phyloP scores from a whole-genome alignment of 108 stramenopile species.

The Conticribra weissflogii region DNA sequence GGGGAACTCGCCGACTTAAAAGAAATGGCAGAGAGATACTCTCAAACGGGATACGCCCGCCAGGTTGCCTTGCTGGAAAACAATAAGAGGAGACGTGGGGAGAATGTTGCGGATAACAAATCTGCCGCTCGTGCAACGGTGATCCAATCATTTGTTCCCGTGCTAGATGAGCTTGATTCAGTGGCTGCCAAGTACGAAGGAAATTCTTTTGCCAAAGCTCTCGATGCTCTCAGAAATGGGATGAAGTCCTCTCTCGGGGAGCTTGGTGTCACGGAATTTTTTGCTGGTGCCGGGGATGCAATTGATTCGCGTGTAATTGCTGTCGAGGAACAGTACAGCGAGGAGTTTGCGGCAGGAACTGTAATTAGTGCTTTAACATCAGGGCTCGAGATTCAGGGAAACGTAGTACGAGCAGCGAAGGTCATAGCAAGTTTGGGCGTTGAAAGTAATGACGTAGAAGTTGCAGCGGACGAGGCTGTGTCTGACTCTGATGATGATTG shows the following conservation, averaged over 20 bases:
- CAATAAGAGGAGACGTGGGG: conserved; percentile 67
- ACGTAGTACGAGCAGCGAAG: conserved; percentile 70
- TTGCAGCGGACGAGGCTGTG: not conserved
- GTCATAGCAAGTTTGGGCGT: conserved; percentile 65
- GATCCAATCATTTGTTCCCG: conserved; percentile 64
- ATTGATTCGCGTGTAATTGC: conserved; percentile 56
- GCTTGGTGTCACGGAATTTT: conserved; percentile 68
- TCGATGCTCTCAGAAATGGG: conserved; percentile 39
- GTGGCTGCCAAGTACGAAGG: conserved; percentile 54
- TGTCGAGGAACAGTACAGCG: conserved; percentile 57
- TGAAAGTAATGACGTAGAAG: conserved; percentile 35
- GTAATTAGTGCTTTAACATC: conserved; percentile 52
- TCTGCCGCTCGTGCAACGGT: conserved; percentile 53
- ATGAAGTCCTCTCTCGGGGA: conserved; percentile 52
- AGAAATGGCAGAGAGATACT: conserved; percentile 71
- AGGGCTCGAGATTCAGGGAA: conserved; percentile 76
- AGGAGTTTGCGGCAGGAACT: conserved; percentile 56
- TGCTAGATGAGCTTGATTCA: conserved; percentile 60
- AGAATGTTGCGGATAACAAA: conserved; percentile 54
- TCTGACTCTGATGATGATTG: too few relatives aligned
- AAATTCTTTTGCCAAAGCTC: conserved; percentile 65
- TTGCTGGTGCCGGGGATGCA: conserved; percentile 46
- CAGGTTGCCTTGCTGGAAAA: conserved; percentile 84
- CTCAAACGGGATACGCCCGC: conserved; percentile 77
- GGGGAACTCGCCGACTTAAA: conserved; percentile 38